Evolutionary conservation across 257 asterid genomes (phyloP), one percentile per base, ranked within the genome.

Genomic region (Phtheirospermum japonicum): DNA sequence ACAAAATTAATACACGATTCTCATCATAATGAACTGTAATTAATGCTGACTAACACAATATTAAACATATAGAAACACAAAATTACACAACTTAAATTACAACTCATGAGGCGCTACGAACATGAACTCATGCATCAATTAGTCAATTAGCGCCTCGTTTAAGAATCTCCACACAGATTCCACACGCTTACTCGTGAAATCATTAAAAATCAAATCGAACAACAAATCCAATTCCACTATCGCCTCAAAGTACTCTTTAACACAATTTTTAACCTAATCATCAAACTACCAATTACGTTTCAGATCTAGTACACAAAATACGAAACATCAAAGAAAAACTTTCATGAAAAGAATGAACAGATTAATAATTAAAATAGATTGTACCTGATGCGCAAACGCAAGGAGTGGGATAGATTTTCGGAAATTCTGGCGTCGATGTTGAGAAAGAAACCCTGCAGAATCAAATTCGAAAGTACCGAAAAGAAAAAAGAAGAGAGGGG

Each of bases 371-470:
- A n/a, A 37, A 18, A 59, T 18, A 17, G 37, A 66, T 61, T 11
- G 20, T 66, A 70, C 75, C 79, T 49, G 67, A 32, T 17, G 55
- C 14, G 45, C 17, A 37, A 31, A 28, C 18, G 57, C 58, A 37
- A 28, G 43, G 26, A 31, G 26, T 52, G 46, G 23, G 0, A 51
- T 6, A 36, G 23, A 56, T n/a, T 32, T 23, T 48, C 50, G 9
- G 54, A 39, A 57, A 60, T 36, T 55, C 20, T 70, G 30, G 61
- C 59, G 71, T 46, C 34, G 68, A 20, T 54, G 42, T 11, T 34
- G 19, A 60, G 51, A 55, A 40, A 32, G 45, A 54, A 63, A 45
- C 31, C 68, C 56, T 54, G 16, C 46, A 13, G 14, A n/a, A 17
- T 55, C 19, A 30, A 61, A 69, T 42, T 33, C 48, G 20, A 52